These are phyloP conservation scores for Tetrapisispora arboricola DNA, from an alignment of 805 yeast species.

Conservation along the genomic window DNA sequence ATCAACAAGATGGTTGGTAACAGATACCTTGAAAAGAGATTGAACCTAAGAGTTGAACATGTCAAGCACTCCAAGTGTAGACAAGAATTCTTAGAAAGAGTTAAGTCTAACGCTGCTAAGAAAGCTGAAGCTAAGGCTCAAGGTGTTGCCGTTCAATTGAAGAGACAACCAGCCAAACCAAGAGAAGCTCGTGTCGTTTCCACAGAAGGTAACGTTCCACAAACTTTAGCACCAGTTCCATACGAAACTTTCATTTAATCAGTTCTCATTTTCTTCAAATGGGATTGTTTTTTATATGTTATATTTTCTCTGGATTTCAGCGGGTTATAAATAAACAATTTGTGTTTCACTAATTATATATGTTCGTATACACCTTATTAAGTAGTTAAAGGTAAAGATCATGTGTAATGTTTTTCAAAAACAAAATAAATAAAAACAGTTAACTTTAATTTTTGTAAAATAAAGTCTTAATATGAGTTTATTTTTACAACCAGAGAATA, in stretches of 20 bases:
- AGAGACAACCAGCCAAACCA: constrained; percentile 98
- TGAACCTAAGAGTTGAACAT: constrained; percentile 98
- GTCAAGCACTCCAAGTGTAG: constrained; percentile 99
- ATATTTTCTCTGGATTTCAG: constrained; percentile 1
- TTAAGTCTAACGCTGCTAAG: constrained; percentile 90
- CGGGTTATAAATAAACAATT: neutral
- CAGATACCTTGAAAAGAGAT: constrained; percentile 98
- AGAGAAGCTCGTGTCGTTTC: constrained; percentile 83
- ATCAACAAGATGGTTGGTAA: constrained; percentile 97
- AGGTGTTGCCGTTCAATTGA: constrained; percentile 83
- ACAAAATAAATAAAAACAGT: neutral
- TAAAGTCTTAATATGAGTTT: too few species aligned
- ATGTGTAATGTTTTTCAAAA: neutral
- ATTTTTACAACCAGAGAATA: too few species aligned
- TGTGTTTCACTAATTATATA: constrained; percentile 3
- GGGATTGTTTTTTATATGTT: constrained; percentile 1
- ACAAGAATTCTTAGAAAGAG: constrained; percentile 97
- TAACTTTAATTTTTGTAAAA: neutral
- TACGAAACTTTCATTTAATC: constrained; percentile 97
- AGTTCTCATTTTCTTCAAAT: constrained; percentile 7
- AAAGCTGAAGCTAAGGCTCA: constrained; percentile 89
- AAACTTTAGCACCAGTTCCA: constrained; percentile 97
- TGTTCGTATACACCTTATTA: too few species aligned
- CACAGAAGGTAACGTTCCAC: constrained; percentile 78
- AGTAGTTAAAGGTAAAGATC: too few species aligned